Base-by-base conservation (phyloP, 257 asterid species). In the Gentiana macrophylla region DNA sequence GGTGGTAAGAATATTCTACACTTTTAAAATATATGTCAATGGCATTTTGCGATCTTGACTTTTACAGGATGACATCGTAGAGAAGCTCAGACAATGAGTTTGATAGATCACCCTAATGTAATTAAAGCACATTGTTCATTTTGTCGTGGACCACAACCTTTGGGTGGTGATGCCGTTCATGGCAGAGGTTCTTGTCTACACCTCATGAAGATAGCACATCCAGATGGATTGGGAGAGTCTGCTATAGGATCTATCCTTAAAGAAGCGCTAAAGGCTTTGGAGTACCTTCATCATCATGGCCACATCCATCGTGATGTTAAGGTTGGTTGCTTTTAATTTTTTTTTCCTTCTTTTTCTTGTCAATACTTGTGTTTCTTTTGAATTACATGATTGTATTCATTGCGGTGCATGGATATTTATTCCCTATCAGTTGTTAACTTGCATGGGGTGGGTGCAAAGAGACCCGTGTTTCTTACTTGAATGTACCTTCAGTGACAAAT, bases 121-220 rank as follows among this genome's bases (percentile, higher is more conserved):
- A 85, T 92, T 63, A 86, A 65, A 67, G 86, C 97, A 58, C 79
- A 66, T 76, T 88, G 99, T 63, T 92, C 99, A 12, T 92, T n/a
- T 92, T 79, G 97, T 89, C 72, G 99, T 88, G 72, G 94, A 82
- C 44, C 78, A 68, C 76, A 81, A 88, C 77, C 99, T 92, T 62
- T 88, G 99, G 99, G 95, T 88, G 79, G 77, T 83, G 56, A 92
- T 92, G 99, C 97, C 95, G 50, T 92, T 70, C 72, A 88, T 88
- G 99, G 95, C 93, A 15, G 95, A 92, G 72, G 99, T 52, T 92
- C 99, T 67, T 88, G 97, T 78, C 83, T 88, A 38, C 99, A 92
- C 75, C 93, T 92, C 70, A 92, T 92, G 97, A 92, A 92, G 73
- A 80, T 70, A 61, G 95, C 99, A 61, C 88, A 92, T 73, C 91